phyloP scores from a whole-genome alignment of 192 early-diverging fungal species.

The Gryganskiella cystojenkinii region DNA sequence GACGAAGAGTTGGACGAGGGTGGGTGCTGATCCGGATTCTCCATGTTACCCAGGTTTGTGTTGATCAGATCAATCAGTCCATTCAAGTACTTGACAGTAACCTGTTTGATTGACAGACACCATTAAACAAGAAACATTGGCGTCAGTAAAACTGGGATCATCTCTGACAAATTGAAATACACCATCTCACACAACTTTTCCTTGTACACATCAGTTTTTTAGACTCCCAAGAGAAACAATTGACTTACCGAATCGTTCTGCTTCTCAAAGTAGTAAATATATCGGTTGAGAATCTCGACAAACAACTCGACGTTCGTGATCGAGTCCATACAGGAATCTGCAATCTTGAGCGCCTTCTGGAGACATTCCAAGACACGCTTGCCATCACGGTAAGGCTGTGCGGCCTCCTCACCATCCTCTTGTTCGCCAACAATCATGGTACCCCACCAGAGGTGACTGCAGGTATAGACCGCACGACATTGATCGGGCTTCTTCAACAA shows the following conservation, averaged over 20 bases:
- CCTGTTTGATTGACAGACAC: no score
- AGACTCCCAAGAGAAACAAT: no score
- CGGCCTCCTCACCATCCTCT: slow-evolving; percentile 64
- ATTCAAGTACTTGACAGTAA: slow-evolving; percentile 94
- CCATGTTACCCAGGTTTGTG: slow-evolving; percentile 79
- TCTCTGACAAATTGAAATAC: no score
- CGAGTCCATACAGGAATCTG: slow-evolving; percentile 93
- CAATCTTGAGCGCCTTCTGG: slow-evolving; percentile 95
- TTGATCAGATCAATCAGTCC: slow-evolving; percentile 95
- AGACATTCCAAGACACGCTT: slow-evolving; percentile 90
- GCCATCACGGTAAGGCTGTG: slow-evolving; percentile 83
- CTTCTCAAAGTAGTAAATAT: slow-evolving; percentile 95
- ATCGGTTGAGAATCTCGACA: slow-evolving; percentile 97
- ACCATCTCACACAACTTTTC: no score
- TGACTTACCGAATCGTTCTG: slow-evolving; percentile 84
- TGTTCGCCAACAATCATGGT: slow-evolving; percentile 63
- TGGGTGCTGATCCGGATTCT: slow-evolving; percentile 76
- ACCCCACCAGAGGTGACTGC: slow-evolving; percentile 94
- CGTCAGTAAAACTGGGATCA: no score
- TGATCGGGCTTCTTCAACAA: slow-evolving; percentile 96
- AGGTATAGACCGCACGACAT: slow-evolving; percentile 84
- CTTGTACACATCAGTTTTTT: no score
- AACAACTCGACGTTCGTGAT: slow-evolving; percentile 92
- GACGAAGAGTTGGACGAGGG: slow-evolving; percentile 71
- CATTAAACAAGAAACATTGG: no score